Base-by-base conservation (phyloP, 2,329 filamentous ascomycete species). In the Arthrinium puccinioides region DNA sequence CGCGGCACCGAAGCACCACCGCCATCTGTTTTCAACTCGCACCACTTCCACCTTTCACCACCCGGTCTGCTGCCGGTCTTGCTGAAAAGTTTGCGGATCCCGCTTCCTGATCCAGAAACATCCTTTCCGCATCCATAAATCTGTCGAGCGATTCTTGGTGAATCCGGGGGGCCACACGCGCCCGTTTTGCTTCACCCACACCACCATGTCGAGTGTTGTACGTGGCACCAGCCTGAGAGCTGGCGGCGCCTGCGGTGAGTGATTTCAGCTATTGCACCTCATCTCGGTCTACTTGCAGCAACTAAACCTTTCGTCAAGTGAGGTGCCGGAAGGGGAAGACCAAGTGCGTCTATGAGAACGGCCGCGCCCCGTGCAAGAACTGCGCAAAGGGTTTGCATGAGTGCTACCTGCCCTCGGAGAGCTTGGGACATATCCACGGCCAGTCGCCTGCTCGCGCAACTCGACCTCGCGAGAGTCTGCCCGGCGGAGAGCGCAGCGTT, bases 321-420 rank as follows among this genome's bases (percentile, higher is more conserved):
- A 72, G 74, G 57, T 79, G 74, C 58, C 72, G 74, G 55, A 79
- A 78, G 54, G 74, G 74, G 60, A 79, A 79, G 59, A 79, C 74
- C 36, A 78, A 77, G 51, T 79, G 74, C 44, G 74, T 78, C 50
- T 79, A 79, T 60, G 74, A 78, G 44, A 77, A 75, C 49, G 74
- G 73, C 36, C 66, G 72, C 53, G 70, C 73, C n/a, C 74, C 74
- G 10, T 79, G 74, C 63, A 74, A 75, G 54, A 79, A 79, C 59
- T 79, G 74, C 59, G 71, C 72, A 32, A 79, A 79, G 57, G 74
- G 74, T 42, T 72, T 77, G 70, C 74, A 79, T 56, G 73, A 78
- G 39, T 79, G 74, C 60, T 79, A 78, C 54, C 60, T 79, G 15
- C 74, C 74, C 26, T 77, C 73, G 21, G 74, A 78, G 59, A 74